Evolutionary conservation across 1,284 basidiomycete species (phyloP), one percentile per base, ranked within the genome.

Genomic region (Pseudomicrostroma phylloplanum): DNA sequence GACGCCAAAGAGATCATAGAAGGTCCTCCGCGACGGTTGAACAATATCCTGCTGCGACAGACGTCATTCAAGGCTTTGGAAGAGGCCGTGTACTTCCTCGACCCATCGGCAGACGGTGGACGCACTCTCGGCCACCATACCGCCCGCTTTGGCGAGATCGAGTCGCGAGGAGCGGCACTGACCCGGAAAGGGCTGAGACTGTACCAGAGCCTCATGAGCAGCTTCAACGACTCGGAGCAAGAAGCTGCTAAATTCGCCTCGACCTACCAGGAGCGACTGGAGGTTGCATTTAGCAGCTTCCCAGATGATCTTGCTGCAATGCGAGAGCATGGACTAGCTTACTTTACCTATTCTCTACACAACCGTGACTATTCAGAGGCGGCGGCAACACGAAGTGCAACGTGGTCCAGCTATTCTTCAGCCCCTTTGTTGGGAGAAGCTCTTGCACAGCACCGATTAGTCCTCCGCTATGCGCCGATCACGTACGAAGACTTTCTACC

Each of bases 101-200:
- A 21, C 12, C 17, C 3, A 13, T 17, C 15, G 17, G 43, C 15
- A 3, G 43, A 4, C 6, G 17, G 21, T 12, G 43, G 17, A 3
- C 15, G 43, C 12, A 21, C 21, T 17, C 12, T n/a, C 4, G 69
- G 76, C 72, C 72, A 67, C 36, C 81, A 82, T 67, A 78, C 79
- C 30, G 81, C 81, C 1, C 74, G 81, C n/a, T 82, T 82, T 62
- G 81, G 81, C 11, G 81, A 82, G 71, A 81, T 82, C 55, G 81
- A 82, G 66, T 78, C 79, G 57, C 69, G 81, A 39, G 80, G 81
- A 1, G 75, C 76, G 43, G 81, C 81, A 1, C 62, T 82, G 30
- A 82, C 81, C 6, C 69, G 64, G 15, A 78, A 78, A 64, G 42
- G 60, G 55, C 6, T 61, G 66, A 12, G 54, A 60, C 23, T 56